A percentile compares a stretch with the other conserved stretches of the same genome.
Evolutionary conservation across 2,329 filamentous ascomycete genomes (phyloP).

Genomic region (Cryphonectria parasitica): DNA sequence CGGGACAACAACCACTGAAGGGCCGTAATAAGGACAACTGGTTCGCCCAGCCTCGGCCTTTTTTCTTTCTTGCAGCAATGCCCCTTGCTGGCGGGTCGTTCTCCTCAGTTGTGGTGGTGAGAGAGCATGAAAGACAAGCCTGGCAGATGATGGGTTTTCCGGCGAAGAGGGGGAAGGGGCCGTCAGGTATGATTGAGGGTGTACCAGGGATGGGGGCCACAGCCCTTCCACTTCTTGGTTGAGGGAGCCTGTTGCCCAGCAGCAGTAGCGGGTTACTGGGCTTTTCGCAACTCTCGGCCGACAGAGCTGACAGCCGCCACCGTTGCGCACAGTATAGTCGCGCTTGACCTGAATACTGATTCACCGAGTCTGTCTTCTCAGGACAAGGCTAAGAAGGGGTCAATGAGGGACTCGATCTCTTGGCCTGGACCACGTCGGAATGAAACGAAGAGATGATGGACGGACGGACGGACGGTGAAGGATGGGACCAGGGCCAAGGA

Average conservation of each 20-base stretch:
- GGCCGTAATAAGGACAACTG: not conserved
- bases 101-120: conserved; percentile 5
- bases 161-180: too few species aligned
- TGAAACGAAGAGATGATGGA: not conserved
- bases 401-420: not conserved
- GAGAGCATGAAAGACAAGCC: conserved; percentile 9
- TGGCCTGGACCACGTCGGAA: not conserved
- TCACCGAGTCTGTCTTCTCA: not conserved
- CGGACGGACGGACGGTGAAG: not conserved
- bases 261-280: not conserved
- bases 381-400: not conserved
- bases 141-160: not conserved
- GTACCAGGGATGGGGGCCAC: not conserved
- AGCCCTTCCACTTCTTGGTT: not conserved
- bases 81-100: conserved; percentile 2
- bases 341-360: not conserved
- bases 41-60: not conserved
- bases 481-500: conserved; percentile 3
- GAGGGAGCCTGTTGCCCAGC: not conserved
- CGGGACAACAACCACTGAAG: conserved; percentile 21
- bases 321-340: not conserved
- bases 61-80: not conserved
- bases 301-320: not conserved
- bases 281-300: not conserved
- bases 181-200: conserved; percentile 6